Base-by-base conservation (phyloP, 2,329 filamentous ascomycete species). In the Beauveria asiatica region DNA sequence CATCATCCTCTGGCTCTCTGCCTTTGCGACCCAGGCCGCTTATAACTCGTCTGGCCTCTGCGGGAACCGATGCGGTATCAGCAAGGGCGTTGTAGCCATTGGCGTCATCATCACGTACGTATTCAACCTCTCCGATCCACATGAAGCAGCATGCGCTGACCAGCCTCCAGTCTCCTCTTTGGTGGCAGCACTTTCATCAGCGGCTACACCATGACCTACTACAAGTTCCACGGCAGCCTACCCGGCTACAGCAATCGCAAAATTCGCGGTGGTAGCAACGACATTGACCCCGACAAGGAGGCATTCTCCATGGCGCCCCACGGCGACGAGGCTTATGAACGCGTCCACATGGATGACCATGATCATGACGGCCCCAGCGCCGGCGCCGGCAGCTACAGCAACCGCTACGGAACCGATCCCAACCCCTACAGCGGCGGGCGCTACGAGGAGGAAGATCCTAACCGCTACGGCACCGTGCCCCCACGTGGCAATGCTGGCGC, bases 201-300 rank as follows among this genome's bases (percentile, higher is more conserved):
- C 67, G 74, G 82, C 61, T 86, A 81, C 72, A 83, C 83, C 30
- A 73, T 85, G 63, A 77, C 81, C 63, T 86, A 85, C 74, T 85
- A 82, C 74, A 80, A 81, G 66, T 80, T 82, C 68, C 81, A 87
- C 72, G 81, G 82, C 66, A 79, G 74, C 60, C 78, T 87, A 17
- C 85, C 85, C 2, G 84, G 84, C 61, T 85, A 85, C 70, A 82
- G 84, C 67, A 76, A 75, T 64, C 75, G 69, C 67, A 70, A 75
- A 67, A 66, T 77, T 57, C 72, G 76, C 55, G 69, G 70, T 62
- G 69, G 69, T 62, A 65, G 62, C 62, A 72, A 76, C 65, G 81
- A 83, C 73, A 86, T 86, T 65, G 85, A 87, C 69, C 85, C 85
- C 0, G 84, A 88, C 71, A 87, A 87, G 75, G 84, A 84, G 30